These are phyloP conservation scores for Marasmius sp. DNA, from an alignment of 1,284 basidiomycete species.

Conservation along the genomic window DNA sequence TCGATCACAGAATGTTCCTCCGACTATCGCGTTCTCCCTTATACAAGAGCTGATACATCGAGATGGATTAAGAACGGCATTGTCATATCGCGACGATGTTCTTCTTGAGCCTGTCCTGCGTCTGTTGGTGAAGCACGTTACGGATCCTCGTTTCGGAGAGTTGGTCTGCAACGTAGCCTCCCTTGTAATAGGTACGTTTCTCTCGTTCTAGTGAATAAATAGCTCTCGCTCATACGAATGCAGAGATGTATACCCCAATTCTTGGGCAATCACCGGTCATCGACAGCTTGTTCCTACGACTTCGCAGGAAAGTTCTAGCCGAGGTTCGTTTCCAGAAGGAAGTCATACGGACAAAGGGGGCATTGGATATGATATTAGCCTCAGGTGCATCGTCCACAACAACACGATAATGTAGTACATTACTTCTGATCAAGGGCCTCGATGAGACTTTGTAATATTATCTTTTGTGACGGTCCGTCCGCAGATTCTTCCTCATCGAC, in stretches of 20 bases:
- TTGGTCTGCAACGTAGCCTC: conserved; percentile 83
- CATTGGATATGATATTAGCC: conserved; percentile 90
- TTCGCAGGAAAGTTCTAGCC: conserved; percentile 81
- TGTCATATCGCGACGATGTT: conserved; percentile 92
- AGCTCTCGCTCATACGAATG: conserved; percentile 10
- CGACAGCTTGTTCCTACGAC: conserved; percentile 82
- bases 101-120: conserved; percentile 89
- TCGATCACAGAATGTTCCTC: conserved; percentile 66
- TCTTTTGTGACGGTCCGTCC: conserved; percentile 51
- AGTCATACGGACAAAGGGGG: conserved; percentile 81
- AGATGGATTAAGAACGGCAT: conserved; percentile 85
- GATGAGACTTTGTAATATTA: conserved; percentile 72
- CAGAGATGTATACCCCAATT: conserved; percentile 91
- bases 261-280: conserved; percentile 93
- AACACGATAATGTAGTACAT: neutral
- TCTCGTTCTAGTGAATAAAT: neutral
- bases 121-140: conserved; percentile 82
- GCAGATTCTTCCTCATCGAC: conserved; percentile 52
- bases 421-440: conserved; percentile 48
- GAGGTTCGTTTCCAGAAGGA: conserved; percentile 94
- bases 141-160: conserved; percentile 90
- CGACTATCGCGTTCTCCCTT: conserved; percentile 86
- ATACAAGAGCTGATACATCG: conserved; percentile 93
- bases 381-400: conserved; percentile 45
- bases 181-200: conserved; percentile 78